A percentile compares a stretch with the other conserved stretches of the same genome.
Evolutionary conservation across 257 asterid genomes (phyloP).

Genomic region (Lycium barbarum): DNA sequence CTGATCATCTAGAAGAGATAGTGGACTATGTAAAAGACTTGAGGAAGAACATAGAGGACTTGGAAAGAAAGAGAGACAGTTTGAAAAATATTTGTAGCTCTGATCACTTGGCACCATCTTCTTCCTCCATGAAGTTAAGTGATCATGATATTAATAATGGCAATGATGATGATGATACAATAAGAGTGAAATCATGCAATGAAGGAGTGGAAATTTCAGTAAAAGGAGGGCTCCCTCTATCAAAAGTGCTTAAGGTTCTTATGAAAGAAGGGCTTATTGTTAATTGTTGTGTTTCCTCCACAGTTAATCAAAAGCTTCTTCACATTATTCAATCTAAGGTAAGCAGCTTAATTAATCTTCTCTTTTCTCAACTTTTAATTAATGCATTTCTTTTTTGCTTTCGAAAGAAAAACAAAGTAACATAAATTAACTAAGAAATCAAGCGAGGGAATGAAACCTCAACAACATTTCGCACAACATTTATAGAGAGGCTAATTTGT

Average conservation of each 20-base stretch:
- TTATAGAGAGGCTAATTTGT: too few relatives aligned
- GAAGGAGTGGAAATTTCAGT: conserved; percentile 27
- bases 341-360: background rate
- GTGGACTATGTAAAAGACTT: conserved; percentile 28
- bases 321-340: conserved; percentile 39
- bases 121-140: background rate
- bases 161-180: background rate
- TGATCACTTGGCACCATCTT: background rate
- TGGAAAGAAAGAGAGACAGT: conserved; percentile 6
- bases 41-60: conserved; percentile 7
- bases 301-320: conserved; percentile 24
- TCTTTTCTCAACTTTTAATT: background rate
- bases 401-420: background rate
- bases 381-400: background rate
- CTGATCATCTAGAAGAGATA: conserved; percentile 28
- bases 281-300: conserved; percentile 33
- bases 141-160: too few relatives aligned
- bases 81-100: background rate
- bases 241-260: conserved; percentile 32
- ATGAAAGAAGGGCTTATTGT: conserved; percentile 36
- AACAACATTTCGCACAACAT: background rate
- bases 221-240: conserved; percentile 26
- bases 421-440: too few relatives aligned
- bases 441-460: background rate
- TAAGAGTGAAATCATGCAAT: conserved; percentile 27